Conservation (phyloP, 768 basidiomycete species). For the Serendipita sp. region DNA sequence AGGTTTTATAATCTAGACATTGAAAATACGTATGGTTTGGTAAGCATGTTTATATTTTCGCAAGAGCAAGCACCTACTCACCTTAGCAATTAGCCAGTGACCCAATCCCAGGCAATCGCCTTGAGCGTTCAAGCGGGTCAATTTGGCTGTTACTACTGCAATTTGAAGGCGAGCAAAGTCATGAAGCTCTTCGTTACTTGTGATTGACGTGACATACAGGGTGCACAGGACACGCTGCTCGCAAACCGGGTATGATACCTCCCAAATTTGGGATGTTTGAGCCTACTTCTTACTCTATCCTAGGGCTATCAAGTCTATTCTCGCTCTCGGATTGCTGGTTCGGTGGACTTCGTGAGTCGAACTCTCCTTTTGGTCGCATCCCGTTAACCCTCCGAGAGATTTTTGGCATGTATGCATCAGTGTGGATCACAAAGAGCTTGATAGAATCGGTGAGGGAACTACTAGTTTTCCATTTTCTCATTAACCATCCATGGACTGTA, state of each 20-base stretch:
- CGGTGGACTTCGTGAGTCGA: background rate
- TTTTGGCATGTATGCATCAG: conserved; percentile 4
- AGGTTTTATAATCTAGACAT: conserved; percentile 9
- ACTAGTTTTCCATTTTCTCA: too few species aligned
- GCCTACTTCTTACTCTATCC: background rate
- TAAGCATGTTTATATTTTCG: background rate
- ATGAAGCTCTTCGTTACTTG: background rate
- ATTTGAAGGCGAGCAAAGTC: background rate
- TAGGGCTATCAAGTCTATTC: background rate
- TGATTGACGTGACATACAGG: background rate
- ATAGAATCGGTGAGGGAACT: background rate
- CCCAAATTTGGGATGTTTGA: background rate
- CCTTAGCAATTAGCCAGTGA: background rate
- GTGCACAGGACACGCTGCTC: conserved; percentile 1
- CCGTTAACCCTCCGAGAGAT: background rate
- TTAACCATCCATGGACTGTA: background rate
- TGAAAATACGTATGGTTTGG: conserved; percentile 5
- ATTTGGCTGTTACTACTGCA: conserved; percentile 1
- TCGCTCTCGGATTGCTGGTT: background rate
- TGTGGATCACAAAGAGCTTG: conserved; percentile 5
- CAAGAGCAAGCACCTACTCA: too few species aligned
- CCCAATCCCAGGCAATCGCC: conserved; percentile 5
- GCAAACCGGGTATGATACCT: background rate
- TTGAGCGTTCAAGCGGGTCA: conserved; percentile 7
- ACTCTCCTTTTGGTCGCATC: too few species aligned